Base-by-base conservation (phyloP, 2,329 filamentous ascomycete species). In the Pleochaeta shiraiana region DNA sequence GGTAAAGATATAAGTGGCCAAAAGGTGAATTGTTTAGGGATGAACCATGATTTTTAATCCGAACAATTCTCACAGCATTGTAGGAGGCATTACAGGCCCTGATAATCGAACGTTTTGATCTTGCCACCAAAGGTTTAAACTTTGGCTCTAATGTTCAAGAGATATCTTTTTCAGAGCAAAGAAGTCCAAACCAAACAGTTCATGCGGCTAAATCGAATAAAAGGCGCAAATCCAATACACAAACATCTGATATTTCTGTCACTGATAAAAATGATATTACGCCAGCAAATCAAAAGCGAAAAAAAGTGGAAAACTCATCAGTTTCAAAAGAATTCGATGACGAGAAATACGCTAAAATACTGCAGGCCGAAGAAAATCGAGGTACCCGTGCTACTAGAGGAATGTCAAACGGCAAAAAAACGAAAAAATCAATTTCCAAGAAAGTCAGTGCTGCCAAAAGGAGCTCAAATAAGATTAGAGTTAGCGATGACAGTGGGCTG, bases 361-460 rank as follows among this genome's bases (percentile, higher is more conserved):
- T 98, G 39, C 93, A 98, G 75, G 92, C 90, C 0, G 88, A 97
- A 74, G 90, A 96, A 76, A 95, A 97, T 74, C 80, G 83, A 66
- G 76, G 81, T 62, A 78, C 77, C 2, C 84, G 83, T 61, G 80
- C 88, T 21, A 96, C 91, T 2, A 82, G 92, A 55, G 88, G 89
- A 6, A 88, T 85, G 12, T 82, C 76, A 37, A 34, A 21, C 3
- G 21, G 30, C 14, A 50, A 45, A 39, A 68, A 64, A 39, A 11
- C 21, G 45, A 53, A 24, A n/a, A 37, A 37, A 16, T 59, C 63
- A 30, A 63, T 37, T 37, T 7, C 34, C 16, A 37, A 37, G 55
- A 63, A 50, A 50, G 63, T 64, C 75, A 88, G 87, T 76, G 85
- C 62, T 61, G 85, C 62, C 63, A 90, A 89, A 78, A 90, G 90